These are phyloP conservation scores for Eremothecium gossypii DNA, from an alignment of 1,139 yeast genomes.

Conservation along the genomic window DNA sequence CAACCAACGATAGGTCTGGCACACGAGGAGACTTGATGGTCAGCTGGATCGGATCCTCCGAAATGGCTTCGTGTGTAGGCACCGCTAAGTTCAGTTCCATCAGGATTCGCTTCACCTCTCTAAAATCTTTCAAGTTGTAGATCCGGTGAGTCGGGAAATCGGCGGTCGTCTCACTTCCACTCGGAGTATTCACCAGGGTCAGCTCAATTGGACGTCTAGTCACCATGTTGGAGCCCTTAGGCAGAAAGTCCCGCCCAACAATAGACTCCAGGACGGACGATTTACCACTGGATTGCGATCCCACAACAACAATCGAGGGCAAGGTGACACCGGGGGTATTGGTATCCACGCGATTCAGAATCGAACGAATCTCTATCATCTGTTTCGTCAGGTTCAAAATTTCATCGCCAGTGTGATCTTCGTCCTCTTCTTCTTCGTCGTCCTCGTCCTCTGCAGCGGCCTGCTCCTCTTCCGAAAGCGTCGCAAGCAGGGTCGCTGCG, in stretches of 20 bases:
- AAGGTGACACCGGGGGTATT: constrained; percentile 63
- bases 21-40: constrained; percentile 86
- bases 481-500: constrained; percentile 34
- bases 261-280: constrained; percentile 89
- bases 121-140: constrained; percentile 75
- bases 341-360: constrained; percentile 69
- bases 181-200: constrained; percentile 78
- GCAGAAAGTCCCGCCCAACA: constrained; percentile 90
- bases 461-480: constrained; percentile 28
- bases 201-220: constrained; percentile 92
- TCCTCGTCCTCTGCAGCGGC: constrained; percentile 32
- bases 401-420: constrained; percentile 54
- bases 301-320: constrained; percentile 93
- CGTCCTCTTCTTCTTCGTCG: constrained; percentile 35
- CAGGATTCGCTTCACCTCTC: constrained; percentile 75
- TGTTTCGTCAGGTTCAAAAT: constrained; percentile 84
- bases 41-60: constrained; percentile 84
- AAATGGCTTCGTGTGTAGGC: constrained; percentile 72
- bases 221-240: constrained; percentile 93
- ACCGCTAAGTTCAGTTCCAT: constrained; percentile 89
- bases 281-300: constrained; percentile 96
- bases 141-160: constrained; percentile 88
- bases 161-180: constrained; percentile 72
- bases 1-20: constrained; percentile 90
- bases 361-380: constrained; percentile 89